Percentiles rank a stretch among this genome's conserved stretches.
Conservation (phyloP, 2,329 filamentous ascomycete species). For the Claviceps africana region DNA sequence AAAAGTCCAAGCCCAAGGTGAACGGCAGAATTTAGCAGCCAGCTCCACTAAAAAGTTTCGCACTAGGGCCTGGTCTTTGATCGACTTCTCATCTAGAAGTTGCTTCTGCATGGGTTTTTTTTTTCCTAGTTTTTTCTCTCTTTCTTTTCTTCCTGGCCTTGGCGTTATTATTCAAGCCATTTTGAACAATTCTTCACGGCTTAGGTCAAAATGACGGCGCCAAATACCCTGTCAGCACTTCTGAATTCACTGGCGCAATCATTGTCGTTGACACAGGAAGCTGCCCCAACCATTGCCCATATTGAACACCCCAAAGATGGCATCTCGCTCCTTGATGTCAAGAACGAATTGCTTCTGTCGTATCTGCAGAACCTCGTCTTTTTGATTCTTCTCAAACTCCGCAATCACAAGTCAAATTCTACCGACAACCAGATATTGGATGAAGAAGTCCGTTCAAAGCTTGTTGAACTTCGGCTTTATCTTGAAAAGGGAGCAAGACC, state of each 20-base stretch:
- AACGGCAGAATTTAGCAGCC: background rate
- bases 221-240: constrained; percentile 33
- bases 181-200: constrained; percentile 7
- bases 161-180: background rate
- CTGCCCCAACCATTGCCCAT: constrained; percentile 44
- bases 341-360: constrained; percentile 92
- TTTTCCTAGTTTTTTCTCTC: too few species aligned
- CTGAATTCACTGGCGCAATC: constrained; percentile 44
- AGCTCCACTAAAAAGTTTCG: constrained; percentile 12
- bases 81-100: background rate
- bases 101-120: too few species aligned
- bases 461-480: constrained; percentile 85
- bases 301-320: constrained; percentile 68
- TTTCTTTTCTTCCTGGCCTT: background rate
- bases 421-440: constrained; percentile 34
- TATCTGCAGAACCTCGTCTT: constrained; percentile 93
- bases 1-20: background rate
- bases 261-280: constrained; percentile 49
- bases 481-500: constrained; percentile 86
- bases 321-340: constrained; percentile 86
- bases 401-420: constrained; percentile 30
- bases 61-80: background rate
- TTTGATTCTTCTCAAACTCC: constrained; percentile 67
- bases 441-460: constrained; percentile 59
- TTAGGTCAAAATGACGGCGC: constrained; percentile 29